These are phyloP conservation scores for Persicaria maculosa DNA, from an alignment of 148 eudicot species.

Conservation along the genomic window DNA sequence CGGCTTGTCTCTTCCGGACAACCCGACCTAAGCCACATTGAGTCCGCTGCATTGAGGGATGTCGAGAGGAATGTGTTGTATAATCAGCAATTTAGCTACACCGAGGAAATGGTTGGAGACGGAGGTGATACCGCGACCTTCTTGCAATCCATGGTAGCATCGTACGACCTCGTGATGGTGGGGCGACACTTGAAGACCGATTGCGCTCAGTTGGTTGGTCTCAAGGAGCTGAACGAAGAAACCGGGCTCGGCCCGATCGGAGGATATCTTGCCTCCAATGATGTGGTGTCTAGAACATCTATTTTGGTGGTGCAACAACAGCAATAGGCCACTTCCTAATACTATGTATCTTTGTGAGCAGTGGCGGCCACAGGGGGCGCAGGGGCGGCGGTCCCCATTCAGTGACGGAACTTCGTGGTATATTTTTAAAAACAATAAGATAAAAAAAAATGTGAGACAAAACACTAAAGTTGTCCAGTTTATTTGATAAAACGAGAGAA, in stretches of 20 bases:
- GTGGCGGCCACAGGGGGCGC: too few relatives aligned
- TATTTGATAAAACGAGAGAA: too few relatives aligned
- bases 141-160: constrained; percentile 22
- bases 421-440: too few relatives aligned
- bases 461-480: too few relatives aligned
- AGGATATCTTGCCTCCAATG: constrained; percentile 41
- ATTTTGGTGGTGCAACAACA: constrained; percentile 51
- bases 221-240: constrained; percentile 41
- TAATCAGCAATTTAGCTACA: constrained; percentile 13
- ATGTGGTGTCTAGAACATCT: constrained; percentile 30
- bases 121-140: constrained; percentile 29
- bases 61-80: constrained; percentile 2
- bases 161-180: constrained; percentile 39
- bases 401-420: too few relatives aligned
- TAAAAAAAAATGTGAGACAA: too few relatives aligned
- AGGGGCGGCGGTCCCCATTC: too few relatives aligned
- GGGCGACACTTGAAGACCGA: constrained; percentile 36
- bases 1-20: constrained; percentile 17
- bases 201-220: constrained; percentile 27
- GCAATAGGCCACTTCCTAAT: constrained; percentile 9
- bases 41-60: constrained; percentile 15
- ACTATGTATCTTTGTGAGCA: too few relatives aligned
- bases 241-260: constrained; percentile 47
- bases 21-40: constrained; percentile 6
- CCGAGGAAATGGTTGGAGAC: constrained; percentile 31